Evolutionary conservation across 768 basidiomycete genomes (phyloP), one percentile per base, ranked within the genome.

Genomic region (Guyanaporus albipodus): DNA sequence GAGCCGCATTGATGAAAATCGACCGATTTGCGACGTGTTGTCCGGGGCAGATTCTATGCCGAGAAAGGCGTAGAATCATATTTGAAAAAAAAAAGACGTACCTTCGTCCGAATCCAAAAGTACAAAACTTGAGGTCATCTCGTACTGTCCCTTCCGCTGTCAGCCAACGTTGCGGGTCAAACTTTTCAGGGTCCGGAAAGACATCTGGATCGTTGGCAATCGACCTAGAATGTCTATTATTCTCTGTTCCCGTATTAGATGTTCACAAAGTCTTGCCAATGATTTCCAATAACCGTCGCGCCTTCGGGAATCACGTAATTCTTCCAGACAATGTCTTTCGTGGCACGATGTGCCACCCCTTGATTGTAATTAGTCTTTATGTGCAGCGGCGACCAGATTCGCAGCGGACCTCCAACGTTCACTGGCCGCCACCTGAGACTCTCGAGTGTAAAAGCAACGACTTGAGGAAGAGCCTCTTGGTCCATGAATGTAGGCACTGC

Each of bases 321-420:
- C 1, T 57, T 59, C 45, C 64, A 64, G 4, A 67, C 29, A 12
- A 87, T 71, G 42, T 85, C 82, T 38, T 73, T 74, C 1, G 78
- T 85, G 0, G 82, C 74, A 38, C 75, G 73, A 50, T 87, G 83
- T 0, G 78, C 70, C 42, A 84, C 78, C 1, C 83, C 82, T 59
- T n/a, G n/a, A 35, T n/a, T n/a, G n/a, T n/a, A n/a, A n/a, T n/a
- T n/a, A n/a, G n/a, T n/a, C n/a, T n/a, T n/a, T n/a, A n/a, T n/a
- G n/a, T n/a, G n/a, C n/a, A n/a, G n/a, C n/a, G n/a, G n/a, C n/a
- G n/a, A n/a, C n/a, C 47, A 7, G 23, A 4, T n/a, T 1, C 52
- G 35, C 22, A 55, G 68, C 70, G 50, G 15, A 32, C 58, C n/a
- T n/a, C n/a, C 56, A 4, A 63, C 36, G 8, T 38, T 61, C 10